Evolutionary conservation across 2,329 filamentous ascomycete species (phyloP).

Genomic region (Alternaria sp.): DNA sequence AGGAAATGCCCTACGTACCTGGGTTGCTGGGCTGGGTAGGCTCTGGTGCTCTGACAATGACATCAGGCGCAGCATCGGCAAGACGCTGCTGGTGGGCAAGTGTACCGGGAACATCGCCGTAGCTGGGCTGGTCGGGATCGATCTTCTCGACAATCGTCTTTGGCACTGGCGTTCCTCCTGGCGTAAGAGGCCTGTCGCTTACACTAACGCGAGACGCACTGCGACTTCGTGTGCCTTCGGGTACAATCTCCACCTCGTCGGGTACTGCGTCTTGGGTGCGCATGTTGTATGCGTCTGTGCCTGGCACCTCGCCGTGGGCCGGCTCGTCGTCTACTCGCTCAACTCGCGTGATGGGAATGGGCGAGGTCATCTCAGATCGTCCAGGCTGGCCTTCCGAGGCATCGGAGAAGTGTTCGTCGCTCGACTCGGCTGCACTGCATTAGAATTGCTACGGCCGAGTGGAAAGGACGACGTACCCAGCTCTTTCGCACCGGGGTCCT

Average conservation of each 20-base stretch:
- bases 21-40: conserved; percentile 55
- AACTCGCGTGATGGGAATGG: conserved; percentile 68
- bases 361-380: conserved; percentile 57
- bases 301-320: conserved; percentile 68
- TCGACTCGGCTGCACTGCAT: conserved; percentile 51
- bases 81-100: conserved; percentile 63
- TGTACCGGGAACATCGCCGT: conserved; percentile 70
- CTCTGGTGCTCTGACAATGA: conserved; percentile 60
- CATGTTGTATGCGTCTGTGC: conserved; percentile 67
- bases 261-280: conserved; percentile 67
- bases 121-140: conserved; percentile 62
- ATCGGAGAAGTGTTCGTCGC: conserved; percentile 71
- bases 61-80: conserved; percentile 67
- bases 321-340: conserved; percentile 68
- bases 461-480: conserved; percentile 54
- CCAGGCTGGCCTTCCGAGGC: conserved; percentile 64
- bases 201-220: conserved; percentile 52
- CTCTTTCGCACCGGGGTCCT: conserved; percentile 66
- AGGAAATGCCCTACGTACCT: conserved; percentile 63
- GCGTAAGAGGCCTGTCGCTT: conserved; percentile 58
- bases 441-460: conserved; percentile 11
- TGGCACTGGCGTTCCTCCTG: conserved; percentile 63
- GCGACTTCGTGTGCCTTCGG: conserved; percentile 50
- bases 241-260: conserved; percentile 68
- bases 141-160: conserved; percentile 69